phyloP scores from a whole-genome alignment of 495 filamentous ascomycete species.

The Lichenothelia convexa region DNA sequence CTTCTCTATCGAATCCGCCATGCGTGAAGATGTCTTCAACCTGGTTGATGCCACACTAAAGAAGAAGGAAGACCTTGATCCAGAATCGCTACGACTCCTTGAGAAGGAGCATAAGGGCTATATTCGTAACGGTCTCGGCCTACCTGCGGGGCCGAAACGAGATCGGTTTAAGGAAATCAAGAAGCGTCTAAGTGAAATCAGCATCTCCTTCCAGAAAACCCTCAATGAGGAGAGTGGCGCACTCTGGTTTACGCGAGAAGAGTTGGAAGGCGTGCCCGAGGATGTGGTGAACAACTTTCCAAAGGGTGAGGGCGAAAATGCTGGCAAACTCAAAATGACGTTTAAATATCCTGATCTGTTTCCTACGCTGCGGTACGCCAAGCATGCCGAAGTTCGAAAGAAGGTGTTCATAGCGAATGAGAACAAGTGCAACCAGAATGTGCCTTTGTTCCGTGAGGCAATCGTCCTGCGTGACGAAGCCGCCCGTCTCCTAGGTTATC shows the following conservation, averaged over 20 bases:
- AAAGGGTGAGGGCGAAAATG: conserved; percentile 29
- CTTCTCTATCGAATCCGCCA: conserved; percentile 44
- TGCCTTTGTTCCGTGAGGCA: conserved; percentile 69
- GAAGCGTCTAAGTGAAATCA: conserved; percentile 45
- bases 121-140: conserved; percentile 41
- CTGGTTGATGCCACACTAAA: conserved; percentile 42
- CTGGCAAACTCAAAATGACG: conserved; percentile 42
- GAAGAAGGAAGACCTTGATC: conserved; percentile 40
- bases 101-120: conserved; percentile 54
- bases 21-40: conserved; percentile 50
- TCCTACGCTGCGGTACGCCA: conserved; percentile 44
- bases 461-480: conserved; percentile 82
- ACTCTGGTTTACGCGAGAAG: conserved; percentile 42
- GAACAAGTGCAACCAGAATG: conserved; percentile 78
- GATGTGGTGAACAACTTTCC: conserved; percentile 34
- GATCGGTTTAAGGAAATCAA: conserved; percentile 59
- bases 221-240: conserved; percentile 52
- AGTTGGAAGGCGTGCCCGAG: conserved; percentile 45
- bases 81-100: conserved; percentile 42
- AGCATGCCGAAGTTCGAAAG: conserved; percentile 36
- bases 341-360: conserved; percentile 58
- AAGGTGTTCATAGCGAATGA: conserved; percentile 42
- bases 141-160: conserved; percentile 41
- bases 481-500: conserved; percentile 77
- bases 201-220: conserved; percentile 50